Evolutionary conservation across 805 yeast genomes (phyloP), one percentile per base, ranked within the genome.

Genomic region (Barnettozyma vustinii): DNA sequence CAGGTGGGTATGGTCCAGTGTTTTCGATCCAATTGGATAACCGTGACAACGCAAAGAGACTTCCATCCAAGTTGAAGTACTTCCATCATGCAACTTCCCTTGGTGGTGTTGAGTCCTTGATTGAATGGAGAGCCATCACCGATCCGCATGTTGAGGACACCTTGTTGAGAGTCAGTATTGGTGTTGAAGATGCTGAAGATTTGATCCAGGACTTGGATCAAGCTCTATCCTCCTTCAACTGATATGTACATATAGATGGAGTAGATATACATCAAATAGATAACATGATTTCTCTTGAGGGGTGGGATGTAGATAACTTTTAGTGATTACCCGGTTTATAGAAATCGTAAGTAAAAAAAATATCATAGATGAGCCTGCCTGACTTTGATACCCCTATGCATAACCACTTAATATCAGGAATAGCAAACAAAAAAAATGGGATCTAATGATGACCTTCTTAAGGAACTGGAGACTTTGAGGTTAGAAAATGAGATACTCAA

Each of bases 81-180:
- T 89, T 90, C 70, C 84, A 83, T 56, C 98, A 91, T 67, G 96
- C 97, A 4, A 90, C 97, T 0, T 88, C 96, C 2, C 71, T 92
- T 25, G 97, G 97, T 37, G 96, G 97, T 20, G 87, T 86, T 13
- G 97, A 92, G 67, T 84, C 95, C 42, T 70, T 90, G 60, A 80
- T 91, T 49, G 97, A 91, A 66, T 89, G 96, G 96, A 79, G 97
- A 61, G 83, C 88, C 0, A 61, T 91, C 68, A 76, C 84, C 21
- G 92, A 89, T 61, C 62, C 76, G 1, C 55, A 67, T 4, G 84
- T 82, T 13, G 71, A 76, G 19, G 75, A 77, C 20, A 75, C 77
- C 1, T 64, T 89, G 42, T 65, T 91, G 37, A 76, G 97, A 65
- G 69, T 91, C 6, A 86, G 96, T 51, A 73, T 86, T 40, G 98